Evolutionary conservation across 208 protist genomes (phyloP).

Genomic region (Endotrypanum monterogeii): DNA sequence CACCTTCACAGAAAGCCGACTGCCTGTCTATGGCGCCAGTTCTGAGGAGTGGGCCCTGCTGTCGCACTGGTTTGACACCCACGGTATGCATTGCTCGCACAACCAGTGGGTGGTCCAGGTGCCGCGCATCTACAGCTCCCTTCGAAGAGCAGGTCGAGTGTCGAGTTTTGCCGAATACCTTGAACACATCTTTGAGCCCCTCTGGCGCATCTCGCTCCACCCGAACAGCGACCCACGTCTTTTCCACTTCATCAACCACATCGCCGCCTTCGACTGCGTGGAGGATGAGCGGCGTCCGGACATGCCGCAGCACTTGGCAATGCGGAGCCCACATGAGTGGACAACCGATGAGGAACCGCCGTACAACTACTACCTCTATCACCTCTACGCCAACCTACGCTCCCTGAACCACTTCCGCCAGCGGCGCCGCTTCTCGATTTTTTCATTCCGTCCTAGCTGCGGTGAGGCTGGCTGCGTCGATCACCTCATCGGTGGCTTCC

Average conservation of each 20-base stretch:
- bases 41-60: conserved; percentile 95
- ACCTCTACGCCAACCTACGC: conserved; percentile 98
- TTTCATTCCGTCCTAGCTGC: conserved; percentile 97
- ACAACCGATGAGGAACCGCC: conserved; percentile 95
- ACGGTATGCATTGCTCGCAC: conserved; percentile 95
- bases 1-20: conserved; percentile 93
- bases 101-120: conserved; percentile 98
- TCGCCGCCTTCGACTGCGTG: conserved; percentile 98
- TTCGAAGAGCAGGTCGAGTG: conserved; percentile 79
- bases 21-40: conserved; percentile 89
- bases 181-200: conserved; percentile 97
- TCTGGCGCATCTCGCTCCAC: conserved; percentile 97
- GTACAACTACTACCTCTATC: conserved; percentile 99
- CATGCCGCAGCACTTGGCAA: conserved; percentile 54
- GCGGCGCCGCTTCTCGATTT: conserved; percentile 90
- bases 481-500: conserved; percentile 94
- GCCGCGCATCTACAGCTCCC: conserved; percentile 94
- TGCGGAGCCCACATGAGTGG: conserved; percentile 92
- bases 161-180: conserved; percentile 96
- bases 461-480: conserved; percentile 94
- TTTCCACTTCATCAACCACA: conserved; percentile 96
- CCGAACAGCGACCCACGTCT: conserved; percentile 95
- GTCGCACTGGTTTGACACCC: conserved; percentile 96
- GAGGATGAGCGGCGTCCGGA: conserved; percentile 95
- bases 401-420: conserved; percentile 96